phyloP scores from a whole-genome alignment of 768 basidiomycete species.

The Fistulinella prunicolor region DNA sequence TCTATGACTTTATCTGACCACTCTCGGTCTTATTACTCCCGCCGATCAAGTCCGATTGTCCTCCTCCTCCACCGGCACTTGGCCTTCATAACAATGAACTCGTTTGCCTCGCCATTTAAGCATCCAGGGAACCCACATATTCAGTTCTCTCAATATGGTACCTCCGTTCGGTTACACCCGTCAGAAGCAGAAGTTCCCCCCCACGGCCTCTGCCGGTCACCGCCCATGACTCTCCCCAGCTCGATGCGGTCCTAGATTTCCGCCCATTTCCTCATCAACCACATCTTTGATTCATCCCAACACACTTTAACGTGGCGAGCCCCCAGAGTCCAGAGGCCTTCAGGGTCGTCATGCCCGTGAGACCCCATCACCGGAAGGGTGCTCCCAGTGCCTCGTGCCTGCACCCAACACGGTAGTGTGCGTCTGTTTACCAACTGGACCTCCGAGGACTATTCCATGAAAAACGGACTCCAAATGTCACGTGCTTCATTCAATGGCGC shows the following conservation, averaged over 20 bases:
- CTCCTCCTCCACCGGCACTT: too few relatives aligned
- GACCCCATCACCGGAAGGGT: slow-evolving; percentile 21
- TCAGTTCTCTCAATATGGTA: slow-evolving; percentile 19
- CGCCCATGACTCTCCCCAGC: too few relatives aligned
- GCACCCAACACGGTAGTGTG: slow-evolving; percentile 11
- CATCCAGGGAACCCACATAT: slow-evolving; percentile 11
- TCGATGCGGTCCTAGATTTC: too few relatives aligned
- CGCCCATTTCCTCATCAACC: too few relatives aligned
- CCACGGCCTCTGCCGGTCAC: too few relatives aligned
- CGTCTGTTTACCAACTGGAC: slow-evolving; percentile 5
- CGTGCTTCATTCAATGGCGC: too few relatives aligned
- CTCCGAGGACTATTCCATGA: slow-evolving; percentile 31
- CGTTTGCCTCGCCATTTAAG: slow-evolving; percentile 1
- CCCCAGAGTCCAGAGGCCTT: too few relatives aligned
- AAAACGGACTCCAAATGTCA: too few relatives aligned
- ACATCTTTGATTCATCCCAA: too few relatives aligned
- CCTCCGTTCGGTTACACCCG: slow-evolving; percentile 30
- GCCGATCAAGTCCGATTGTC: slow-evolving; percentile 35
- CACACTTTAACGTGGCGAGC: slow-evolving; percentile 1
- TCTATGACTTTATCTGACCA: slow-evolving; percentile 32
- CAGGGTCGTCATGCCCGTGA: slow-evolving; percentile 30
- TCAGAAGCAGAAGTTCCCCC: too few relatives aligned
- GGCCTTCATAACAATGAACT: too few relatives aligned
- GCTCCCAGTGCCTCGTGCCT: slow-evolving; percentile 30
- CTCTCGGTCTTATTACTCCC: slow-evolving; percentile 27